phyloP scores from a whole-genome alignment of 2,329 filamentous ascomycete genomes.

The Epichloe gansuensis region DNA sequence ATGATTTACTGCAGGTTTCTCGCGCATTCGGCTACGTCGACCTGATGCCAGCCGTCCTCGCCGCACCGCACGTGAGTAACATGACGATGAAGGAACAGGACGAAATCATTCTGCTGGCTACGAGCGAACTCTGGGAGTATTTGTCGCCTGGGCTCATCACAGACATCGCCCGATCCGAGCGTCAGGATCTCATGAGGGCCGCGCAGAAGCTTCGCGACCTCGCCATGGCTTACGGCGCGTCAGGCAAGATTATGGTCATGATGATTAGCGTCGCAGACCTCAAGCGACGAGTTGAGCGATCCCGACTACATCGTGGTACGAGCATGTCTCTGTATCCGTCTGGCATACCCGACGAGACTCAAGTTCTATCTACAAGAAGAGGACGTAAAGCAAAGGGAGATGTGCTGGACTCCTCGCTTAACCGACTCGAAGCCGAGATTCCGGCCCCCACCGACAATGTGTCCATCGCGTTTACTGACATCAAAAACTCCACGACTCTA shows the following conservation, averaged over 20 bases:
- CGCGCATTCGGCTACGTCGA: constrained; percentile 92
- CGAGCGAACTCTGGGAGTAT: constrained; percentile 90
- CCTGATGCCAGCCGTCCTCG: constrained; percentile 84
- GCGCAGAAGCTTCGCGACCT: constrained; percentile 90
- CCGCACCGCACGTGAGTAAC: constrained; percentile 72
- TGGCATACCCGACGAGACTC: constrained; percentile 56
- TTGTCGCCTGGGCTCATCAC: constrained; percentile 81
- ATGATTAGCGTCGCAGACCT: constrained; percentile 88
- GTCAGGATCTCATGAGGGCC: constrained; percentile 83
- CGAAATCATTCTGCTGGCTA: constrained; percentile 86
- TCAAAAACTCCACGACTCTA: constrained; percentile 92
- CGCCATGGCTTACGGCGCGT: constrained; percentile 89
- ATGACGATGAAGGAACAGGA: constrained; percentile 75
- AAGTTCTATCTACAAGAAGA: constrained; percentile 52
- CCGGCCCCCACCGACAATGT: constrained; percentile 84
- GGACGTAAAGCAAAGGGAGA: constrained; percentile 50
- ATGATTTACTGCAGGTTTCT: constrained; percentile 83
- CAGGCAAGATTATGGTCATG: constrained; percentile 97
- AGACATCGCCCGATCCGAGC: constrained; percentile 78
- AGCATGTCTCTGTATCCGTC: constrained; percentile 79
- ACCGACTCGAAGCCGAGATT: constrained; percentile 79
- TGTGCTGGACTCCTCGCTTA: constrained; percentile 75
- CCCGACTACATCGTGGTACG: constrained; percentile 59
- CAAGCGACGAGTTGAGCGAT: constrained; percentile 68
- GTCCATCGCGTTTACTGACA: constrained; percentile 94